Conservation (phyloP, 2,329 filamentous ascomycete genomes). For the Penicillium sp. region DNA sequence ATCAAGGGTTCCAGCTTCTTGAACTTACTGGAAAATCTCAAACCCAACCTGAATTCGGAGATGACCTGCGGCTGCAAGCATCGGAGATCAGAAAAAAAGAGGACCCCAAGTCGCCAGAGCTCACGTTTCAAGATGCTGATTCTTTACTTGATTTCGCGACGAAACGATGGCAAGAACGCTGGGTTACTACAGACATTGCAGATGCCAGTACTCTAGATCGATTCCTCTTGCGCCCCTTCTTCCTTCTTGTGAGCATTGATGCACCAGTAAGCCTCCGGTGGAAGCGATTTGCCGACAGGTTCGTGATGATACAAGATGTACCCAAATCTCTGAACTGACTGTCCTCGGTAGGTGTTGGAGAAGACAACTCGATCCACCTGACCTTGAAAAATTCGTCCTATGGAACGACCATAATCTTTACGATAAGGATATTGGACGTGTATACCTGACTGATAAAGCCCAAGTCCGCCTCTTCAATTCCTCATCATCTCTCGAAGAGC, state of each 20-base stretch:
- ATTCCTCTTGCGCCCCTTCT: constrained; percentile 80
- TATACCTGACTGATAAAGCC: constrained; percentile 75
- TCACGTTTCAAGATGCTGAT: constrained; percentile 61
- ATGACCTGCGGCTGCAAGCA: constrained; percentile 30
- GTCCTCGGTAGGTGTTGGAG: constrained; percentile 46
- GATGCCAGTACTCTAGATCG: constrained; percentile 71
- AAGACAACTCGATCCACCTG: constrained; percentile 51
- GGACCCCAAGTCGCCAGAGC: constrained; percentile 20
- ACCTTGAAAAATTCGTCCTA: constrained; percentile 60
- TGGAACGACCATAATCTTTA: constrained; percentile 75
- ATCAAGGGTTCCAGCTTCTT: constrained; percentile 77
- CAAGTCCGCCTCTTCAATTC: constrained; percentile 85
- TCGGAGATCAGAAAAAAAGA: constrained; percentile 22
- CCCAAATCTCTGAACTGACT: background rate
- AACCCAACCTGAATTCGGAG: constrained; percentile 22
- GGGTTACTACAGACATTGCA: constrained; percentile 82
- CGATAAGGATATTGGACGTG: constrained; percentile 60
- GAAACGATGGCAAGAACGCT: constrained; percentile 75
- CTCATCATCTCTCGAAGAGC: constrained; percentile 66
- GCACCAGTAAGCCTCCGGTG: constrained; percentile 83
- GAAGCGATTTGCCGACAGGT: constrained; percentile 68
- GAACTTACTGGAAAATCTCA: constrained; percentile 51
- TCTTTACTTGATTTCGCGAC: constrained; percentile 82
- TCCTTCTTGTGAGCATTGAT: constrained; percentile 87
- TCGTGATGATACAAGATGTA: constrained; percentile 4